A percentile compares a stretch with the other conserved stretches of the same genome.
Conservation (phyloP, 2,329 filamentous ascomycete species). For the Fusarium odoratissimum region DNA sequence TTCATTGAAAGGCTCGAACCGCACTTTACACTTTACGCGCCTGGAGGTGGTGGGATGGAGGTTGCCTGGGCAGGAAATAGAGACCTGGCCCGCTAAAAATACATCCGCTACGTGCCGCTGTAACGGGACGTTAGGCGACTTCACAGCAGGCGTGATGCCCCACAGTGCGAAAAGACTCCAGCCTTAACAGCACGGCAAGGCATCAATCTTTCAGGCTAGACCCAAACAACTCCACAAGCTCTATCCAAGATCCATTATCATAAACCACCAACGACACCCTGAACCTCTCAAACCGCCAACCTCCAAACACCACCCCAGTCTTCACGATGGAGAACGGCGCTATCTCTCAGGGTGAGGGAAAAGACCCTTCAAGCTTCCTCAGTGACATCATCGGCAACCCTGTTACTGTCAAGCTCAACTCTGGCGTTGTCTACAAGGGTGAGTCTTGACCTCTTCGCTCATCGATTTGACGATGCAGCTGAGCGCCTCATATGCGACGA, state of each 20-base stretch:
- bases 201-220: constrained; percentile 35
- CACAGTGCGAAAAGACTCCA: constrained; percentile 42
- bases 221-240: constrained; percentile 28
- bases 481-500: background rate
- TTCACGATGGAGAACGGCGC: constrained; percentile 79
- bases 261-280: constrained; percentile 24
- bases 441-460: constrained; percentile 35
- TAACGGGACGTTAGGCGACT: constrained; percentile 34
- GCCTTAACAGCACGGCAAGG: constrained; percentile 40
- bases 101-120: constrained; percentile 30
- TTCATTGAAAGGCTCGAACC: constrained; percentile 1
- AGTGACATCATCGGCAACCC: constrained; percentile 93
- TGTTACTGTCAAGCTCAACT: constrained; percentile 97
- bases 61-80: constrained; percentile 13
- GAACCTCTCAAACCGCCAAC: constrained; percentile 13
- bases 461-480: constrained; percentile 1
- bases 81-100: constrained; percentile 33
- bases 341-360: constrained; percentile 74
- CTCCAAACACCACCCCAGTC: background rate
- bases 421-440: constrained; percentile 99
- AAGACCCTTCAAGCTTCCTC: constrained; percentile 93
- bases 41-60: constrained; percentile 12
- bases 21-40: constrained; percentile 37
- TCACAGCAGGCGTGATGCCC: constrained; percentile 7
- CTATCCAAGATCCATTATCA: constrained; percentile 23